Conservation (phyloP, 768 basidiomycete species). For the Tricholoma sp. region DNA sequence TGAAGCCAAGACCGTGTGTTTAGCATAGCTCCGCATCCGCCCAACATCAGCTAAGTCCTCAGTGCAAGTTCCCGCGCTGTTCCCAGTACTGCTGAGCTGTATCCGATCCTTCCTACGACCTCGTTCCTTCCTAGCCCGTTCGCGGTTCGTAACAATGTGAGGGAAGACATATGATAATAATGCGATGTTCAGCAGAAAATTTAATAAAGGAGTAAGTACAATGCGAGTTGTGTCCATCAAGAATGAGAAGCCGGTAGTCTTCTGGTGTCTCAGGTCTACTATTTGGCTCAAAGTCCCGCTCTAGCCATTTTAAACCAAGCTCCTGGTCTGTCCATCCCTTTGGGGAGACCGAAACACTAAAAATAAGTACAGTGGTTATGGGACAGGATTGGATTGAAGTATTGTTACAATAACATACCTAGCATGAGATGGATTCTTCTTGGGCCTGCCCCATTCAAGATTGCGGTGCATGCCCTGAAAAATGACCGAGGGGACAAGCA, state of each 20-base stretch:
- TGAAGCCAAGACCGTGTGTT: too few relatives aligned
- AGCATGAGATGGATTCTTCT: not conserved
- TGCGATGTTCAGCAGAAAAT: not conserved
- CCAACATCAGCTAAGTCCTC: too few relatives aligned
- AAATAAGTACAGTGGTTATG: not conserved
- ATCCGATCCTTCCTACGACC: too few relatives aligned
- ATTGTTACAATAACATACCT: not conserved
- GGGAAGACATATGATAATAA: conserved; percentile 9
- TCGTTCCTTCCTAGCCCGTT: too few relatives aligned
- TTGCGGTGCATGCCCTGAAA: conserved; percentile 27
- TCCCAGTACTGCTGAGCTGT: too few relatives aligned
- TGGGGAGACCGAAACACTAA: not conserved
- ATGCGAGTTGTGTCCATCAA: conserved; percentile 1
- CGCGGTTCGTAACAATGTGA: too few relatives aligned
- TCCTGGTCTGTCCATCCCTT: conserved; percentile 1
- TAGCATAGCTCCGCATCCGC: too few relatives aligned
- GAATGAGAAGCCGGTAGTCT: not conserved
- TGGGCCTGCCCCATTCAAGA: conserved; percentile 1
- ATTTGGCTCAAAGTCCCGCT: conserved; percentile 13
- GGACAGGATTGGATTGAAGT: not conserved
- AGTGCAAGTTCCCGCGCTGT: too few relatives aligned
- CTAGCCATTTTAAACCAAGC: conserved; percentile 20
- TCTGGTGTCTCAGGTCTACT: conserved; percentile 7
- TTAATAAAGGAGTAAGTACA: not conserved
- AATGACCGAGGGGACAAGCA: conserved; percentile 32